Percentiles rank a stretch among this genome's conserved stretches.
phyloP scores from a whole-genome alignment of 2,329 filamentous ascomycete genomes.

The Dryadomyces quercivorus region DNA sequence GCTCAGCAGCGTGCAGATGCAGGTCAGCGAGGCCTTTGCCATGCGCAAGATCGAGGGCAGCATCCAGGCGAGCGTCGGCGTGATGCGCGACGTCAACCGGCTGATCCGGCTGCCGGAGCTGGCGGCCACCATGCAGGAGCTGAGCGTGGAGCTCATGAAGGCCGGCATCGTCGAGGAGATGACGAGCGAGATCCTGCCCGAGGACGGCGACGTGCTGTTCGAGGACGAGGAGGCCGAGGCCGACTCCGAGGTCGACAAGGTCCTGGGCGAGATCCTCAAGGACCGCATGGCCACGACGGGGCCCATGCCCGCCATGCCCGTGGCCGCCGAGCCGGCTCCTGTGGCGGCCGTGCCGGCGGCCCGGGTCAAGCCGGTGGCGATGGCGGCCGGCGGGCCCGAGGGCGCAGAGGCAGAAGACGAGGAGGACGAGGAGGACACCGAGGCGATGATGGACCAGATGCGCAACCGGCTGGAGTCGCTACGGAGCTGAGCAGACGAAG shows the following conservation, averaged over 20 bases:
- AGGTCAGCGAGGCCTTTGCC: slow-evolving; percentile 92
- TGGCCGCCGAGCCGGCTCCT: slow-evolving; percentile 34
- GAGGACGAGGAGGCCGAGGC: slow-evolving; percentile 66
- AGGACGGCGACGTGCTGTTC: slow-evolving; percentile 51
- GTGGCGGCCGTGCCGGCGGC: slow-evolving; percentile 33
- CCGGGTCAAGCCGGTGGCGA: slow-evolving; percentile 31
- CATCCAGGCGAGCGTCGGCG: slow-evolving; percentile 72
- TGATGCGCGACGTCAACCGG: slow-evolving; percentile 94
- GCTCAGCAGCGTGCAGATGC: slow-evolving; percentile 87
- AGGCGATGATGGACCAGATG: slow-evolving; percentile 91
- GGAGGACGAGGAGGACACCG: slow-evolving; percentile 73
- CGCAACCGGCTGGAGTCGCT: slow-evolving; percentile 79
- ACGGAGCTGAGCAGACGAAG: slow-evolving; percentile 52
- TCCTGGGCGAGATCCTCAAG: slow-evolving; percentile 81
- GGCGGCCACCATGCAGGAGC: slow-evolving; percentile 76
- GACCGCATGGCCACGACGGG: slow-evolving; percentile 59
- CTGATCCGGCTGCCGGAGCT: slow-evolving; percentile 77
- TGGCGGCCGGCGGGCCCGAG: slow-evolving; percentile 28
- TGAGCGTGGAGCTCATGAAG: slow-evolving; percentile 79
- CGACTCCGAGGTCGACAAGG: slow-evolving; percentile 78
- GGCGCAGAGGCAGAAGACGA: slow-evolving; percentile 40
- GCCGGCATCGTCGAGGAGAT: slow-evolving; percentile 98
- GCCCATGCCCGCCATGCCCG: slow-evolving; percentile 42
- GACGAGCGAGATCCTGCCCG: slow-evolving; percentile 76
- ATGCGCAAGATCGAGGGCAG: slow-evolving; percentile 92